phyloP scores from a whole-genome alignment of 306 rosid genomes.

The Cicer yamashitae region DNA sequence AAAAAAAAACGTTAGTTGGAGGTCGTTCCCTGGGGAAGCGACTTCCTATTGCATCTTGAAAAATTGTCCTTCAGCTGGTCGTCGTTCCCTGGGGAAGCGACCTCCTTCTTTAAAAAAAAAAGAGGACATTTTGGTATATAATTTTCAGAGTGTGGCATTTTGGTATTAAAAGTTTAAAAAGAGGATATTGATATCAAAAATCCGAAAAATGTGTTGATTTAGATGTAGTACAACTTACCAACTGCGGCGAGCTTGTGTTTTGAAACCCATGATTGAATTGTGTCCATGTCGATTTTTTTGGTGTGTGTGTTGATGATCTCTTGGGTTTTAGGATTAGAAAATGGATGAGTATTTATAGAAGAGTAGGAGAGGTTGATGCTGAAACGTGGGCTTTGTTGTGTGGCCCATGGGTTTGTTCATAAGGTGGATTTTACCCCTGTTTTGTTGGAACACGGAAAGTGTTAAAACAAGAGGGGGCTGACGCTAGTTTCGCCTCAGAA shows the following conservation, averaged over 20 bases:
- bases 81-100: too few relatives aligned
- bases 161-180: too few relatives aligned
- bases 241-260: slow-evolving; percentile 78
- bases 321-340: not conserved
- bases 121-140: too few relatives aligned
- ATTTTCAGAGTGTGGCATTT: too few relatives aligned
- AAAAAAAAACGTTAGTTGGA: too few relatives aligned
- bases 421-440: slow-evolving; percentile 1
- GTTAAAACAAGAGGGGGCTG: slow-evolving; percentile 54
- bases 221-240: slow-evolving; percentile 47
- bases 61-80: too few relatives aligned
- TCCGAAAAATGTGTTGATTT: not conserved
- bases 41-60: too few relatives aligned
- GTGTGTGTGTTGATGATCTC: not conserved
- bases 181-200: too few relatives aligned
- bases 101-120: too few relatives aligned
- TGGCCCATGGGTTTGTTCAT: slow-evolving; percentile 60
- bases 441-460: slow-evolving; percentile 49
- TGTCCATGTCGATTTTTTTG: slow-evolving; percentile 53
- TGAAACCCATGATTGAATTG: slow-evolving; percentile 75
- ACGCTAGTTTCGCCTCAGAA: not conserved
- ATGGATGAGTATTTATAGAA: slow-evolving; percentile 46
- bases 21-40: too few relatives aligned
- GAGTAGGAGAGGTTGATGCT: not conserved
- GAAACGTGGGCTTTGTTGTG: slow-evolving; percentile 24